These are phyloP conservation scores for Leccinum rimulosum DNA, from an alignment of 768 basidiomycete species.

Conservation along the genomic window DNA sequence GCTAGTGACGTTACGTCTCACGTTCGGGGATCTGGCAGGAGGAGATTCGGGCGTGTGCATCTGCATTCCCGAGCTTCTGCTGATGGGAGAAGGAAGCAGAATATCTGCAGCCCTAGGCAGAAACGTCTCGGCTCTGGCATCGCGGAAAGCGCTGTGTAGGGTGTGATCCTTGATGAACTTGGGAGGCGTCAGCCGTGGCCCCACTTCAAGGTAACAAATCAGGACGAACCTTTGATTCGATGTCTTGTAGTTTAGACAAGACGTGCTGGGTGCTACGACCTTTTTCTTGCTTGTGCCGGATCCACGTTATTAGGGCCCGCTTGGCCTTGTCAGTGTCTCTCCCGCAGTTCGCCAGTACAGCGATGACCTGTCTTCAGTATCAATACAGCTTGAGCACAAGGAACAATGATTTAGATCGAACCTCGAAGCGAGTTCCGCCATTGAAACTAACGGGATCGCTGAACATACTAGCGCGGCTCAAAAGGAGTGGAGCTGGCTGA, in stretches of 20 bases:
- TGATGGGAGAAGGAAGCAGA: conserved; percentile 18
- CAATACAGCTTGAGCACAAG: not conserved
- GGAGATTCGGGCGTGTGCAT: not conserved
- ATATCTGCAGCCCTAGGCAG: conserved; percentile 27
- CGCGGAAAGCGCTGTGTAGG: conserved; percentile 31
- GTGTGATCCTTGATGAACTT: conserved; percentile 32
- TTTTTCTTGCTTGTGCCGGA: conserved; percentile 29
- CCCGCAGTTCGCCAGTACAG: conserved; percentile 34
- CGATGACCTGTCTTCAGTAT: conserved; percentile 24
- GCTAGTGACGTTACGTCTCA: not conserved
- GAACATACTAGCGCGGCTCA: conserved; percentile 14
- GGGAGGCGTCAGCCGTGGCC: not conserved
- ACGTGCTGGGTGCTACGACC: conserved; percentile 31
- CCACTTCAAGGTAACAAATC: not conserved
- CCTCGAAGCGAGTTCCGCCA: conserved; percentile 31
- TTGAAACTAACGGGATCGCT: conserved; percentile 27
- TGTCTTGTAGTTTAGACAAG: conserved; percentile 24
- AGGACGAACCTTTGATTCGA: conserved; percentile 29
- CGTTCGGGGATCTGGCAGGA: not conserved
- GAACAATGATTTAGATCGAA: not conserved
- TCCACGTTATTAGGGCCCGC: conserved; percentile 30
- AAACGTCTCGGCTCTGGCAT: conserved; percentile 30
- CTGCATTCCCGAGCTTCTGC: not conserved
- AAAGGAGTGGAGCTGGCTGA: not conserved
- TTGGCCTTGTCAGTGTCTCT: conserved; percentile 26